A percentile compares a stretch with the other conserved stretches of the same genome.
phyloP scores from a whole-genome alignment of 2,329 filamentous ascomycete genomes.

The Pseudogymnoascus sp. region DNA sequence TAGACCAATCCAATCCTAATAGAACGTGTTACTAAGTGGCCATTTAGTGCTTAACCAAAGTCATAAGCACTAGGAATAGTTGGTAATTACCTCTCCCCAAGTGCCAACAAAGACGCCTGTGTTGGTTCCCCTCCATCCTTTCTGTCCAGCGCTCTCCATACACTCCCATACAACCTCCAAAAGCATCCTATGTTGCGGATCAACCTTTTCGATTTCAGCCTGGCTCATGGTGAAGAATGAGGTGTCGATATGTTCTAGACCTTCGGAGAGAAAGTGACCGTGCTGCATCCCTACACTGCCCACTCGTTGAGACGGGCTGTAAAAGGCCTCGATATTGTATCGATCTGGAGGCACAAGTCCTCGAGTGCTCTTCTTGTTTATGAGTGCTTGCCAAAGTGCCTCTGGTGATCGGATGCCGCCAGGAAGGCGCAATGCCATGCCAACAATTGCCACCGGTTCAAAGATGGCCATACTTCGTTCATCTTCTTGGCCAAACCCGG shows the following conservation, averaged over 20 bases:
- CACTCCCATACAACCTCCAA: slow-evolving; percentile 25
- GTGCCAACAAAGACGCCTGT: not conserved
- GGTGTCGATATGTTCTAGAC: slow-evolving; percentile 18
- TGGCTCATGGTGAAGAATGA: slow-evolving; percentile 17
- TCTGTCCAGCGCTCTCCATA: slow-evolving; percentile 22
- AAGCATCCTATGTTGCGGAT: slow-evolving; percentile 26
- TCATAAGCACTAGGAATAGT: not conserved
- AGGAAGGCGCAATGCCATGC: slow-evolving; percentile 30
- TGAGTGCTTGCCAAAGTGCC: slow-evolving; percentile 28
- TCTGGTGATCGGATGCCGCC: slow-evolving; percentile 28
- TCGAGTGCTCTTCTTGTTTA: not conserved
- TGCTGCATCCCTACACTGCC: not conserved
- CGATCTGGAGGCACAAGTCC: slow-evolving; percentile 19
- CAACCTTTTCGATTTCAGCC: slow-evolving; percentile 23
- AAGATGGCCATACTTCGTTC: not conserved
- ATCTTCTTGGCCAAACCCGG: not conserved
- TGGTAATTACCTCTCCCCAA: not conserved
- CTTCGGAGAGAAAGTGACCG: slow-evolving; percentile 17
- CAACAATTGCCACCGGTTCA: slow-evolving; percentile 29
- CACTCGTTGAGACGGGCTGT: not conserved
- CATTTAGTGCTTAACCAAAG: not conserved
- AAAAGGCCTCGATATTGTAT: slow-evolving; percentile 20
- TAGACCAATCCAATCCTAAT: slow-evolving; percentile 4
- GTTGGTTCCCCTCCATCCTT: not conserved
- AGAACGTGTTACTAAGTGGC: not conserved